Evolutionary conservation across 495 filamentous ascomycete species (phyloP), one percentile per base, ranked within the genome.

Genomic region (Recurvomyces mirabilis): DNA sequence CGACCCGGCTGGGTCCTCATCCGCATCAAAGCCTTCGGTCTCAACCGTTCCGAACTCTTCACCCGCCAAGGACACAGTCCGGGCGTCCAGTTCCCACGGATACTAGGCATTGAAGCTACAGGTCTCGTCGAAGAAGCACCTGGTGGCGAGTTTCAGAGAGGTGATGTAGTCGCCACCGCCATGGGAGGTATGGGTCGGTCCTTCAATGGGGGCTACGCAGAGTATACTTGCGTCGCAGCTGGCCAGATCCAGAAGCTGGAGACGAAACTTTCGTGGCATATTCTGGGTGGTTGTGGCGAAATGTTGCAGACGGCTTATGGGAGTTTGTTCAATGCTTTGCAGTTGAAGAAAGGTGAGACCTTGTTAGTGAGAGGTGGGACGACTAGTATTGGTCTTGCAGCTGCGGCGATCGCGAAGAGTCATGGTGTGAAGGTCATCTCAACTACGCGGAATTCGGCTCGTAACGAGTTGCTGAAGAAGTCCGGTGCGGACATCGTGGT

Each of bases 231-330:
- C 38, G 67, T 69, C 1, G 62, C 68, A 0, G 63, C 55, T 11
- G 55, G 43, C 6, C 67, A 74, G 44, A 60, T 69, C 15, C 66
- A 68, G 48, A 54, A 54, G 15, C 36, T 74, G 7, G 52, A 64
- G 29, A 60, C 59, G 18, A 47, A 47, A 14, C 28, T 70, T 14
- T 43, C 49, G 6, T 72, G 72, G 65, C 64, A 61, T 34, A 53
- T 61, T 1, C 42, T 75, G 0, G 73, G 70, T 12, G 69, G 68
- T 0, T 49, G 73, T 32, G 71, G 71, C 1, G 72, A 74, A 57
- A 74, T 74, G 70, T 26, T 74, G 43, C 71, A 73, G 58, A 74
- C 72, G 17, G 67, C 72, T 4, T 75, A 66, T 52, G 72, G 71
- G 4, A 56, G 60, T 6, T 37, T 75, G 24, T 59, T 65, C 12